These are phyloP conservation scores for Paraglomus occultum DNA, from an alignment of 192 early-diverging fungal species.

Conservation along the genomic window DNA sequence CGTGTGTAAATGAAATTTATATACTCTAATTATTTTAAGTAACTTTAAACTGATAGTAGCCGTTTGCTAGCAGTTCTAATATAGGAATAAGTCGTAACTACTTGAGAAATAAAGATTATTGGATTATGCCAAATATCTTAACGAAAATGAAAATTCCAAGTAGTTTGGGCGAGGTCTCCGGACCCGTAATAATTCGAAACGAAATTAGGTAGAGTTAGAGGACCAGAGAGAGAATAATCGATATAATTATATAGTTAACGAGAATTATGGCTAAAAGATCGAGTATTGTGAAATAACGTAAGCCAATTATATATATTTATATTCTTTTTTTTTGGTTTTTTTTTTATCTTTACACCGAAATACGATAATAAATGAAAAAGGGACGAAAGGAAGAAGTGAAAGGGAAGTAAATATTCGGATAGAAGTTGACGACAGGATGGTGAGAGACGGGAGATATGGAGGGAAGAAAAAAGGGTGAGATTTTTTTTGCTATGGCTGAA, in stretches of 20 bases:
- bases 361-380: not conserved
- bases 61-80: not conserved
- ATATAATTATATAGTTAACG: not conserved
- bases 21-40: not conserved
- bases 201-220: not conserved
- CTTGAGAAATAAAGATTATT: not conserved
- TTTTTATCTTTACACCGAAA: not conserved
- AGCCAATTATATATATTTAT: not conserved
- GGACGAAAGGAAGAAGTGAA: constrained; percentile 7
- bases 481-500: not conserved
- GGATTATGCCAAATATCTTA: no score
- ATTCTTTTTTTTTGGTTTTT: not conserved
- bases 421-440: not conserved
- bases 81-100: not conserved
- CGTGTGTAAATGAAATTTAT: constrained; percentile 1
- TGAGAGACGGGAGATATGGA: not conserved
- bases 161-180: not conserved
- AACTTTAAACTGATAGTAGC: not conserved
- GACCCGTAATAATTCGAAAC: not conserved
- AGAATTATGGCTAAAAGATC: not conserved
- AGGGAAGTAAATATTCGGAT: not conserved
- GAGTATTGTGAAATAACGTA: not conserved
- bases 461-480: not conserved
- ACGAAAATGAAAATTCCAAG: not conserved
- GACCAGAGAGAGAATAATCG: not conserved